These are phyloP conservation scores for Chlorophyllum brunneum DNA, from an alignment of 768 basidiomycete genomes.

Conservation along the genomic window DNA sequence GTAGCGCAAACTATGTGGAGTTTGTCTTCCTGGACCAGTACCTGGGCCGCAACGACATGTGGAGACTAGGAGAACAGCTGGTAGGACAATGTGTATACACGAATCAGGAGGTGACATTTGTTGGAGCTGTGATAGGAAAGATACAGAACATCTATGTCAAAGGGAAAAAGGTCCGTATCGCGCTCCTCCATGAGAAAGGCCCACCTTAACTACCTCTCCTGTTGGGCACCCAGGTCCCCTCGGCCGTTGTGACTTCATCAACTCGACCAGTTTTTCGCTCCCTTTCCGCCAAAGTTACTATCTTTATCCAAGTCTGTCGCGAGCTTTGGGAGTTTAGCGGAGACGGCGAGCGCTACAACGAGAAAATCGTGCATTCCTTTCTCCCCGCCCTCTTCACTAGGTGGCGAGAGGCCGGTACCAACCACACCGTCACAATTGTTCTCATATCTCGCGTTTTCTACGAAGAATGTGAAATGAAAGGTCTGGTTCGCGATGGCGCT, in stretches of 20 bases:
- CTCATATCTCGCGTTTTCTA: constrained; percentile 92
- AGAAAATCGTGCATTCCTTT: constrained; percentile 98
- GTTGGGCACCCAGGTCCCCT: constrained; percentile 61
- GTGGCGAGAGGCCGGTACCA: constrained; percentile 83
- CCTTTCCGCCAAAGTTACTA: constrained; percentile 85
- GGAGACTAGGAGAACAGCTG: constrained; percentile 82
- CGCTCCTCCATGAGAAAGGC: constrained; percentile 3
- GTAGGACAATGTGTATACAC: constrained; percentile 78
- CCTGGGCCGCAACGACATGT: constrained; percentile 95
- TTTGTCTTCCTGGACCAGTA: constrained; percentile 94
- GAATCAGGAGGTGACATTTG: constrained; percentile 82
- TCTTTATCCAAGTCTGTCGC: constrained; percentile 94
- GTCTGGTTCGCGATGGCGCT: constrained; percentile 51
- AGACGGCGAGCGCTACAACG: constrained; percentile 93
- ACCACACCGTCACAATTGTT: constrained; percentile 92
- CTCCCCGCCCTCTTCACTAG: constrained; percentile 83
- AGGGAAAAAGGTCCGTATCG: constrained; percentile 52
- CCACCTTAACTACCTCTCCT: background rate
- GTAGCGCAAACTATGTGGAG: constrained; percentile 78
- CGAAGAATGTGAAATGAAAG: constrained; percentile 73
- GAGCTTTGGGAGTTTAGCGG: constrained; percentile 97
- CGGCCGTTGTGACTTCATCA: constrained; percentile 73
- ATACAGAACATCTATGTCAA: constrained; percentile 75
- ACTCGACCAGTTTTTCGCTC: constrained; percentile 90
- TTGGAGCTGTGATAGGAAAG: constrained; percentile 78